Evolutionary conservation across 345 rosid genomes (phyloP), one percentile per base, ranked within the genome.

Genomic region (Bruguiera gymnorhiza): DNA sequence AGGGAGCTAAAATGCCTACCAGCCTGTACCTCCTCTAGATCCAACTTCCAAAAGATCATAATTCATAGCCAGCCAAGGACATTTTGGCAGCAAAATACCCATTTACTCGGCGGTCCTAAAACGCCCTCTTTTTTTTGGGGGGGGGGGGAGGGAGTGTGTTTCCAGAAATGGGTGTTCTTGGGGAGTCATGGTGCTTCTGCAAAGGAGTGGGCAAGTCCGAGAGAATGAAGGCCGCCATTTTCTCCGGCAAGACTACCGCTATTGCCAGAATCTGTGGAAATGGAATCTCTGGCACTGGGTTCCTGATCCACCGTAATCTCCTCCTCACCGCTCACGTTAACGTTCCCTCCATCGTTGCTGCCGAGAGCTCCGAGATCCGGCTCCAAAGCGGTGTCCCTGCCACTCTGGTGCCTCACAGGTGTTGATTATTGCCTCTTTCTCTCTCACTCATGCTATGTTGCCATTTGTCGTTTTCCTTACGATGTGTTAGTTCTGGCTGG

Each of bases 111-210:
- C 53, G 32, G 50, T n/a, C 23, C 59, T 32, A 43, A 20, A 36
- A 37, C 19, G 27, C 3, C 65, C 60, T 48, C 1, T 31, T 43
- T 43, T 0, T 43, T 43, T 43, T 27, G 2, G 29, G 29, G 29
- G 29, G 29, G 29, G 29, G 29, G 29, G 29, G 29, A 2, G 1
- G 29, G 29, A 2, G 29, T 27, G 29, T 27, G 27, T 58, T 13
- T 34, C 19, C 27, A 4, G 8, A 15, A 76, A 93, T 93, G 98
- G 88, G 97, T 51, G 86, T 87, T 65, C 68, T 85, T 60, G 81
- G 68, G 1, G 93, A 93, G 80, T 86, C 96, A 0, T 90, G 89
- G 91, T 93, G 97, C 76, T 93, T 93, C 68, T 93, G 98, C 79
- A 93, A 89, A 72, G 97, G 98, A 65, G 86, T 91, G 5, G 84